Conservation (phyloP, 768 basidiomycete genomes). For the Serpula lacrymans region DNA sequence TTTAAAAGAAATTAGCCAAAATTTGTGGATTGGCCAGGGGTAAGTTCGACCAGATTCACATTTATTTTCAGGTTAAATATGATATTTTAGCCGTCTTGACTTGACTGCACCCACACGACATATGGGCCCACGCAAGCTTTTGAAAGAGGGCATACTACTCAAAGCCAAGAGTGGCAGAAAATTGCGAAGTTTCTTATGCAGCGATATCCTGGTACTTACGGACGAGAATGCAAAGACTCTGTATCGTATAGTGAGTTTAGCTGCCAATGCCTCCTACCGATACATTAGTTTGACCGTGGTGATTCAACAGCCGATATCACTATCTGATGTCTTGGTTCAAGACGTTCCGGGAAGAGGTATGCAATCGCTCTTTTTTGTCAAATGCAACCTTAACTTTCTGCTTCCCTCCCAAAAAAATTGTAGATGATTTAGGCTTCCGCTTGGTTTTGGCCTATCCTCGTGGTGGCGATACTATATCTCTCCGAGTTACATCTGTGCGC, state of each 20-base stretch:
- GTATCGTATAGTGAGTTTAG: constrained; percentile 72
- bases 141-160: constrained; percentile 73
- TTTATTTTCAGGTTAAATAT: too few species aligned
- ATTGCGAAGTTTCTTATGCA: constrained; percentile 78
- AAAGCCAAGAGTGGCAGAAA: constrained; percentile 86
- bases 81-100: constrained; percentile 70
- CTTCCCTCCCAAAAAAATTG: background rate
- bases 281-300: too few species aligned
- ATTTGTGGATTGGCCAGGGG: constrained; percentile 89
- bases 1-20: constrained; percentile 68
- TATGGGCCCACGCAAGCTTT: constrained; percentile 74
- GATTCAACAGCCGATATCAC: constrained; percentile 59
- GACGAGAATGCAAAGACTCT: constrained; percentile 66
- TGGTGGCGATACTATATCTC: constrained; percentile 65
- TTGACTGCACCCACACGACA: constrained; percentile 86
- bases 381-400: background rate
- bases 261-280: too few species aligned
- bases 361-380: constrained; percentile 7
- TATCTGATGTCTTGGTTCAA: constrained; percentile 62
- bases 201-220: constrained; percentile 84
- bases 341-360: constrained; percentile 49
- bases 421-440: constrained; percentile 70
- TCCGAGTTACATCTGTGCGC: constrained; percentile 54
- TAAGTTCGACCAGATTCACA: constrained; percentile 28
- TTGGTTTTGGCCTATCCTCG: constrained; percentile 65